Conservation (phyloP, 2,329 filamentous ascomycete genomes). For the Acarospora socialis region DNA sequence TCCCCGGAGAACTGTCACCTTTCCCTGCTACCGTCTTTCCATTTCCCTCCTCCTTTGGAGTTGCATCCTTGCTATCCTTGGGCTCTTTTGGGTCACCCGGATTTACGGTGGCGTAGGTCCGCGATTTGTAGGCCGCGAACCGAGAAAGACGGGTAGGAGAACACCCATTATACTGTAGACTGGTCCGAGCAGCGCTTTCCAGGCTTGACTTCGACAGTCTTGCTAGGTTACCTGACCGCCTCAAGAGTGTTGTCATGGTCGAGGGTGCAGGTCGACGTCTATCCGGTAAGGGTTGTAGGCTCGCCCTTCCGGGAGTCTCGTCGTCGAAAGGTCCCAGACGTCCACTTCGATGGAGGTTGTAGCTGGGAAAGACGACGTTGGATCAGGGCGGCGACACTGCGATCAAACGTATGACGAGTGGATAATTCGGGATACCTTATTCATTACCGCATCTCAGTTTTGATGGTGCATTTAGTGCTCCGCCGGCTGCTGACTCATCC, state of each 20-base stretch:
- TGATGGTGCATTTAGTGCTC: no score
- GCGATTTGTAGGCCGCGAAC: conserved; percentile 22
- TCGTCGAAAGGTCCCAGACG: no score
- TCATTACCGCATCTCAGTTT: no score
- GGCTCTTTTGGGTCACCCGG: conserved; percentile 31
- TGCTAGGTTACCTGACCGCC: conserved; percentile 52
- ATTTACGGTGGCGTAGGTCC: conserved; percentile 31
- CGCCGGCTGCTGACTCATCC: no score
- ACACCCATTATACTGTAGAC: conserved; percentile 27
- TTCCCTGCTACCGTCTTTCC: conserved; percentile 16
- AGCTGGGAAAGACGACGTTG: no score
- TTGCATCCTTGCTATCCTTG: conserved; percentile 21
- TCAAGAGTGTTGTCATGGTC: conserved; percentile 52
- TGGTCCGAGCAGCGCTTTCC: conserved; percentile 37
- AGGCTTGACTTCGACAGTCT: conserved; percentile 45
- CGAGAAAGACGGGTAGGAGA: conserved; percentile 26
- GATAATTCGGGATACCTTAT: no score
- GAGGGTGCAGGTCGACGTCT: conserved; percentile 16
- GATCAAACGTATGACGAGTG: no score
- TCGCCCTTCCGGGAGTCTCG: no score
- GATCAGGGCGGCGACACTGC: no score
- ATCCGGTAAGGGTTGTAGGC: no score
- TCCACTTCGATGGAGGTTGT: no score
- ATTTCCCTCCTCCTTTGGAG: conserved; percentile 15
- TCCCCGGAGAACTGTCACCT: conserved; percentile 21